Evolutionary conservation across 306 rosid species (phyloP).

Genomic region (Prunus davidiana): DNA sequence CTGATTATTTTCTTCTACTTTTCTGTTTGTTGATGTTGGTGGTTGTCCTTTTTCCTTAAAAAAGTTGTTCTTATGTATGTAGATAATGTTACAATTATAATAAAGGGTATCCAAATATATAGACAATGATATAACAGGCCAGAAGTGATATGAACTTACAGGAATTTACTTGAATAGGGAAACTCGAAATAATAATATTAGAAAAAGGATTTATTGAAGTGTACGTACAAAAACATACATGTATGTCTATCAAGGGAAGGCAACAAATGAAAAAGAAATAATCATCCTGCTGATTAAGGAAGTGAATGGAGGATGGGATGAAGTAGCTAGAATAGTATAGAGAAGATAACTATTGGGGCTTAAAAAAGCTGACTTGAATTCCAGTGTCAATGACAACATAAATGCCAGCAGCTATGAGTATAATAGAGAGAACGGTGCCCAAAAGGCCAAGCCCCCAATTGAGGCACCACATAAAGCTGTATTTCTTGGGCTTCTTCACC

Average conservation of each 20-base stretch:
- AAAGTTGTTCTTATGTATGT: too few relatives aligned
- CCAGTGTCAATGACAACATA: slow-evolving; percentile 30
- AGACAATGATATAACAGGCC: too few relatives aligned
- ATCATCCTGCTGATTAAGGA: not conserved
- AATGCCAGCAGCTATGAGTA: slow-evolving; percentile 30
- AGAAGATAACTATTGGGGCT: slow-evolving; percentile 25
- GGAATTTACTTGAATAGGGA: too few relatives aligned
- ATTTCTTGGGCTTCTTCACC: slow-evolving; percentile 33
- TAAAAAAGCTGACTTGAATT: slow-evolving; percentile 33
- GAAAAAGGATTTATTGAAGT: too few relatives aligned
- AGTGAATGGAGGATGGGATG: not conserved
- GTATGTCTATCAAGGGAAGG: not conserved
- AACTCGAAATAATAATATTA: too few relatives aligned
- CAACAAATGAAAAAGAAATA: too few relatives aligned
- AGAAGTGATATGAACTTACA: too few relatives aligned
- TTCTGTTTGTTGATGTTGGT: not conserved
- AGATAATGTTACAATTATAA: too few relatives aligned
- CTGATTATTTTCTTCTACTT: not conserved
- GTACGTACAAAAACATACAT: not conserved
- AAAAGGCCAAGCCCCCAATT: slow-evolving; percentile 34
- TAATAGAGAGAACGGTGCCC: slow-evolving; percentile 22
- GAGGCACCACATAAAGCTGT: slow-evolving; percentile 31
- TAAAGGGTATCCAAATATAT: too few relatives aligned
- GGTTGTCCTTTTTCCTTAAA: not conserved
- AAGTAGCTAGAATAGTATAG: too few relatives aligned